Percentiles rank a stretch among this genome's conserved stretches.
phyloP scores from a whole-genome alignment of 805 yeast species.

The Saccharomycopsis fodiens region DNA sequence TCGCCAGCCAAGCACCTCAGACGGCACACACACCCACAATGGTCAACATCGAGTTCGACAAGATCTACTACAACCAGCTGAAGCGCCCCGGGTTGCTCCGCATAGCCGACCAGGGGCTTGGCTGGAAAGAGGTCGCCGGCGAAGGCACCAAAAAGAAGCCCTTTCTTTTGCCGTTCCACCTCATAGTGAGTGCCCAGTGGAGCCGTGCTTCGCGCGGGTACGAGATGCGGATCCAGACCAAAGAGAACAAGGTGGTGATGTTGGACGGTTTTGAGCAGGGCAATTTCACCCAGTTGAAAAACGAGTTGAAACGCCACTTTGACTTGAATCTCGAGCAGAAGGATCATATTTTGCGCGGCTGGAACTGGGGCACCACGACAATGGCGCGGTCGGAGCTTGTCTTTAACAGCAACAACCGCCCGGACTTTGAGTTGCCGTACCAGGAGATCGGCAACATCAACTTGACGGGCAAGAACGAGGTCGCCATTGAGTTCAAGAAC shows the following conservation, averaged over 20 bases:
- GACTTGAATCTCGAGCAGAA: conserved; percentile 64
- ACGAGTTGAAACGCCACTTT: conserved; percentile 74
- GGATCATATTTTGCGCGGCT: conserved; percentile 93
- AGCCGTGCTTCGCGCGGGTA: conserved; percentile 89
- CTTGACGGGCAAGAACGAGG: conserved; percentile 87
- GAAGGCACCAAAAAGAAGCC: conserved; percentile 54
- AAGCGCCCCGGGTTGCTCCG: conserved; percentile 82
- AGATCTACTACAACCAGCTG: conserved; percentile 84
- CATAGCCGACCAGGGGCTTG: conserved; percentile 93
- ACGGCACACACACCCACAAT: conserved; percentile 9
- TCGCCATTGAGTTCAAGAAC: conserved; percentile 76
- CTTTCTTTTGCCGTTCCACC: conserved; percentile 83
- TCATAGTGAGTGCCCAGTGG: conserved; percentile 77
- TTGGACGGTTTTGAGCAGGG: conserved; percentile 89
- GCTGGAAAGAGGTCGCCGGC: conserved; percentile 75
- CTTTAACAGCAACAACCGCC: conserved; percentile 79
- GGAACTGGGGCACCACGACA: conserved; percentile 98
- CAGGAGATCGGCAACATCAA: conserved; percentile 73
- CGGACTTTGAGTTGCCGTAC: conserved; percentile 88
- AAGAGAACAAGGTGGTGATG: conserved; percentile 74
- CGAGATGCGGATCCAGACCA: conserved; percentile 84
- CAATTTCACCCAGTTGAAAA: conserved; percentile 74
- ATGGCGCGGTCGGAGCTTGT: conserved; percentile 87
- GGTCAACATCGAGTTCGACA: conserved; percentile 68
- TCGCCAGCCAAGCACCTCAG: too few species aligned